phyloP scores from a whole-genome alignment of 768 basidiomycete species.

The Tephrocybe sp. region DNA sequence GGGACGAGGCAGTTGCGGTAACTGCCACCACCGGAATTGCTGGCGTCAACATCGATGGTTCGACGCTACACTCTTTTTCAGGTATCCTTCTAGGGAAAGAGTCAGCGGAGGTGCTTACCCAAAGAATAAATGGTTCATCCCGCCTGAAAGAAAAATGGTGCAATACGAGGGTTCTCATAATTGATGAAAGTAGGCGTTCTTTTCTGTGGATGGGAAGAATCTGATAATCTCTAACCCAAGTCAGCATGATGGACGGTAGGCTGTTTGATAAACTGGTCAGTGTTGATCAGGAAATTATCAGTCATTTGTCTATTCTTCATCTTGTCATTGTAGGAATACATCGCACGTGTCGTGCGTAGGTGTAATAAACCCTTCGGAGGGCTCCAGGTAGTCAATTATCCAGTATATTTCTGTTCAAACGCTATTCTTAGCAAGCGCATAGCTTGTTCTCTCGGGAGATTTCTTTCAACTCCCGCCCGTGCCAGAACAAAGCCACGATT shows the following conservation, averaged over 20 bases:
- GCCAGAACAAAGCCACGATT: constrained; percentile 33
- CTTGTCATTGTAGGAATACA: constrained; percentile 34
- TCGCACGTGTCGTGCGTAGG: constrained; percentile 40
- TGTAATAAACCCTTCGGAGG: constrained; percentile 57
- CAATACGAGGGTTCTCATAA: constrained; percentile 50
- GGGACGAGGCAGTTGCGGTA: constrained; percentile 39
- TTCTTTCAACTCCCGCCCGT: constrained; percentile 84
- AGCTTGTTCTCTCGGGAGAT: constrained; percentile 75
- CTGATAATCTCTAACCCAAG: constrained; percentile 27
- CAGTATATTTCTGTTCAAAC: not conserved
- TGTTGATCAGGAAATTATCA: constrained; percentile 14
- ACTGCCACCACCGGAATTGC: constrained; percentile 70
- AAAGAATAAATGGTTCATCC: constrained; percentile 25
- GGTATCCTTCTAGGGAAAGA: constrained; percentile 64
- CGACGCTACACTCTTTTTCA: constrained; percentile 64
- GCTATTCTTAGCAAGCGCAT: not conserved
- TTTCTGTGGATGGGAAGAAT: not conserved
- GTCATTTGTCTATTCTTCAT: constrained; percentile 30
- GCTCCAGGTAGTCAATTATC: constrained; percentile 45
- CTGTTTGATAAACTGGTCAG: constrained; percentile 69
- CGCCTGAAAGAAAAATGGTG: constrained; percentile 45
- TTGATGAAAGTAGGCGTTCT: constrained; percentile 62
- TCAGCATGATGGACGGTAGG: constrained; percentile 74
- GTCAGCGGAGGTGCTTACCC: constrained; percentile 35
- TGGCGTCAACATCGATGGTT: constrained; percentile 67